Percentiles rank a stretch among this genome's conserved stretches.
These are phyloP conservation scores for Xerocomellus dryophilus DNA, from an alignment of 768 basidiomycete species.

Conservation along the genomic window DNA sequence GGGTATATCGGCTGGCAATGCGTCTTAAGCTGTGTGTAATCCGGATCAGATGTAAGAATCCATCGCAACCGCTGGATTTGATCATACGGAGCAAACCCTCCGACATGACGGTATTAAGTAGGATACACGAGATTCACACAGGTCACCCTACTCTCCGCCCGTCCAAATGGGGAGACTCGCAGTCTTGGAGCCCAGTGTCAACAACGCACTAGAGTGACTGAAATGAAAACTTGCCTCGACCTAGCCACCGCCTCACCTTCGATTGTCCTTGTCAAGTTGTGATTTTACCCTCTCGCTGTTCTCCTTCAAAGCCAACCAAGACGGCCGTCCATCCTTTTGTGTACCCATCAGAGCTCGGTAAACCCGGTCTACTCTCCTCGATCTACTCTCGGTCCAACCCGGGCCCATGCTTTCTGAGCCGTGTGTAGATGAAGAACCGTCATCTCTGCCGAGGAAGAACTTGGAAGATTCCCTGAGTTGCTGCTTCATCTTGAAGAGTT, in stretches of 20 bases:
- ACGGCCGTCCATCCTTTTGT: slow-evolving; percentile 30
- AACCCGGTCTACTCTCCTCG: slow-evolving; percentile 26
- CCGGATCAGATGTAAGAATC: background rate
- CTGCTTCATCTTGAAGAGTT: slow-evolving; percentile 16
- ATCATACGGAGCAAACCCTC: background rate
- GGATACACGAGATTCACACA: background rate
- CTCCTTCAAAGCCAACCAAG: slow-evolving; percentile 33
- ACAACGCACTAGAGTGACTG: background rate
- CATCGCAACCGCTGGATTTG: background rate
- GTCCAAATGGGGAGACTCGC: background rate
- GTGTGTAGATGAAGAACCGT: background rate
- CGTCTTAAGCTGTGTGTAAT: background rate
- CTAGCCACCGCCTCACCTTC: background rate
- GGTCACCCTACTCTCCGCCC: background rate
- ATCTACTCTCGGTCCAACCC: slow-evolving; percentile 29
- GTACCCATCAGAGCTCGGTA: slow-evolving; percentile 29
- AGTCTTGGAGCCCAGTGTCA: slow-evolving; percentile 1
- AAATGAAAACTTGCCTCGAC: slow-evolving; percentile 5
- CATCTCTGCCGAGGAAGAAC: slow-evolving; percentile 31
- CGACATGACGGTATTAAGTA: background rate
- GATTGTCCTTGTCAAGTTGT: slow-evolving; percentile 16
- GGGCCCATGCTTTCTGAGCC: slow-evolving; percentile 29
- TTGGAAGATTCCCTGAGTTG: slow-evolving; percentile 14
- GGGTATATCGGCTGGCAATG: too few relatives aligned
- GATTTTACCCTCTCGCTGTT: slow-evolving; percentile 20